phyloP scores from a whole-genome alignment of 2,329 filamentous ascomycete species.

The Trichoderma sp. region DNA sequence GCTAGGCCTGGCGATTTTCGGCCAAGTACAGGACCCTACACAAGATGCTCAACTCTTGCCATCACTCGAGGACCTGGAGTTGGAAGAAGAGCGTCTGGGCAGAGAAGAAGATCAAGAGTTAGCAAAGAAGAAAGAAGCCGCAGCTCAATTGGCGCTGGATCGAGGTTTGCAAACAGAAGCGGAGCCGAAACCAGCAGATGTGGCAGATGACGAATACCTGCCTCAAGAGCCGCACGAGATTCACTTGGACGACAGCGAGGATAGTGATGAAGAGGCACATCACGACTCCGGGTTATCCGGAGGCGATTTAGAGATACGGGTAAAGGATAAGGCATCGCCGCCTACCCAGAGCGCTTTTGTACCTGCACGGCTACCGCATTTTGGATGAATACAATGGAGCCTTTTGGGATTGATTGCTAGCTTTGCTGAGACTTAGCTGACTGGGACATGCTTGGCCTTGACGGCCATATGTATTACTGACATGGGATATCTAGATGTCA shows the following conservation, averaged over 20 bases:
- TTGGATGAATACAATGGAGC: slow-evolving; percentile 38
- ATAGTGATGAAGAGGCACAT: not conserved
- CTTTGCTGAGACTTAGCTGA: not conserved
- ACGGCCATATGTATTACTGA: slow-evolving; percentile 12
- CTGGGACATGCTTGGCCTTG: not conserved
- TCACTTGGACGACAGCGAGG: not conserved
- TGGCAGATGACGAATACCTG: slow-evolving; percentile 33
- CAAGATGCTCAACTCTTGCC: slow-evolving; percentile 40
- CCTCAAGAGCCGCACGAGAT: slow-evolving; percentile 7
- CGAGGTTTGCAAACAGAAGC: slow-evolving; percentile 41
- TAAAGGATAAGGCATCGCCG: slow-evolving; percentile 23
- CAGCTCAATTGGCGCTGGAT: slow-evolving; percentile 48
- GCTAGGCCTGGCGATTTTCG: slow-evolving; percentile 27
- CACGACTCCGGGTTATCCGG: slow-evolving; percentile 5
- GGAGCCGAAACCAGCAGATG: slow-evolving; percentile 26
- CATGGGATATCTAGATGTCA: slow-evolving; percentile 3
- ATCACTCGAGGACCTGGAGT: slow-evolving; percentile 51
- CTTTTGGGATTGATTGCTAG: not conserved
- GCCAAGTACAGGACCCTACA: slow-evolving; percentile 32
- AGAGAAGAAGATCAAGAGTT: slow-evolving; percentile 53
- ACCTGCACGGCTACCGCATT: slow-evolving; percentile 57
- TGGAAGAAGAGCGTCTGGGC: slow-evolving; percentile 51
- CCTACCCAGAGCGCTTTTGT: slow-evolving; percentile 44
- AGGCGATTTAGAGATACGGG: slow-evolving; percentile 27
- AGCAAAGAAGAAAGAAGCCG: slow-evolving; percentile 51